A percentile compares a stretch with the other conserved stretches of the same genome.
phyloP scores from a whole-genome alignment of 2,329 filamentous ascomycete species.

The Trichoderma sp. region DNA sequence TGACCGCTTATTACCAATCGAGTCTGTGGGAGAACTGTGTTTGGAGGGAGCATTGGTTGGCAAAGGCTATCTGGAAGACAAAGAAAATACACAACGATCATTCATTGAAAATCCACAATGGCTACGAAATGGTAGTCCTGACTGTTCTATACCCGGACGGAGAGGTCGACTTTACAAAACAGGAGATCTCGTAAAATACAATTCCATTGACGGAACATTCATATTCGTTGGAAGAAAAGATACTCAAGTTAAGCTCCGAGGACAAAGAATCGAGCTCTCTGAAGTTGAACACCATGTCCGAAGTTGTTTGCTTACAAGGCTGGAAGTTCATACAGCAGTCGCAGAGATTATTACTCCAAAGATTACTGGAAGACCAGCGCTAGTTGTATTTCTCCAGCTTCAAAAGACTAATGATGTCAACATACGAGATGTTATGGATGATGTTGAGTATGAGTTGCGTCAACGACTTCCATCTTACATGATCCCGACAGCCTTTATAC shows the following conservation, averaged over 20 bases:
- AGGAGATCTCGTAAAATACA: conserved; percentile 45
- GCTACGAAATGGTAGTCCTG: conserved; percentile 7
- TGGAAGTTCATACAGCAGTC: background rate
- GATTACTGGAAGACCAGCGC: background rate
- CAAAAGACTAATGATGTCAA: background rate
- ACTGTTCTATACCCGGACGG: background rate
- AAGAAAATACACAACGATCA: conserved; percentile 25
- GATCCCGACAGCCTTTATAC: conserved; percentile 3
- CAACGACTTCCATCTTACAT: conserved; percentile 1
- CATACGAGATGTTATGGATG: background rate
- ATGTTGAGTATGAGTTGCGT: background rate
- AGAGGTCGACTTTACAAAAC: conserved; percentile 40
- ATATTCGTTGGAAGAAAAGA: conserved; percentile 52
- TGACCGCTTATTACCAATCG: conserved; percentile 43
- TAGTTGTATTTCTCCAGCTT: background rate
- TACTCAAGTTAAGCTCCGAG: conserved; percentile 55
- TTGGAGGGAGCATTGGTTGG: conserved; percentile 41
- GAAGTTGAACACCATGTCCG: conserved; percentile 23
- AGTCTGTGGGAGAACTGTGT: conserved; percentile 53
- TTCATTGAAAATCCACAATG: conserved; percentile 33
- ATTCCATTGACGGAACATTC: conserved; percentile 37
- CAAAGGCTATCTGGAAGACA: conserved; percentile 47
- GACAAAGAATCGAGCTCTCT: conserved; percentile 52
- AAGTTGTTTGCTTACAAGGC: background rate
- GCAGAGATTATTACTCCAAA: conserved; percentile 2